Evolutionary conservation across 495 filamentous ascomycete genomes (phyloP).

Genomic region (Evernia prunastri): DNA sequence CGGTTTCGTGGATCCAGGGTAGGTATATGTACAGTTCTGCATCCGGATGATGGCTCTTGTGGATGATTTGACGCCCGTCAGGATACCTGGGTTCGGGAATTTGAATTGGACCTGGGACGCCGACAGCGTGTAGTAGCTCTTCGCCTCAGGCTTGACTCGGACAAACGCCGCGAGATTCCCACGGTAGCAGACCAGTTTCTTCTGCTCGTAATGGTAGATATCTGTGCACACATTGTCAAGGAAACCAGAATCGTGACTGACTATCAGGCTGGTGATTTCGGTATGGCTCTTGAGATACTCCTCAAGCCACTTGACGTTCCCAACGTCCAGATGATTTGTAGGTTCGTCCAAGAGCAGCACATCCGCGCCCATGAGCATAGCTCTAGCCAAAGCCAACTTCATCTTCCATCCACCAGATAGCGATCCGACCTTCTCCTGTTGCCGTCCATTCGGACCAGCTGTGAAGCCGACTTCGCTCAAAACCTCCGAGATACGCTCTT

Average conservation of each 20-base stretch:
- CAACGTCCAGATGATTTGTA: constrained; percentile 96
- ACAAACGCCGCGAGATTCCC: constrained; percentile 94
- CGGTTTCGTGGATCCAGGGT: constrained; percentile 77
- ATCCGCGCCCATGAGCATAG: constrained; percentile 94
- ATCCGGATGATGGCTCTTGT: constrained; percentile 94
- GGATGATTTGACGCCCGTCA: constrained; percentile 88
- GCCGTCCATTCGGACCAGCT: constrained; percentile 77
- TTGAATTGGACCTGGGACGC: constrained; percentile 90
- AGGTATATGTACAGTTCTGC: constrained; percentile 83
- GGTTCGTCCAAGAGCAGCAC: constrained; percentile 96
- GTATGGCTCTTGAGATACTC: constrained; percentile 92
- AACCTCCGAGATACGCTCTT: constrained; percentile 73
- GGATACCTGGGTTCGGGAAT: constrained; percentile 91
- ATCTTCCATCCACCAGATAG: constrained; percentile 99
- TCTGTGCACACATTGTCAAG: constrained; percentile 96
- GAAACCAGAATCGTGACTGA: constrained; percentile 97
- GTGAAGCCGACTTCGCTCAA: constrained; percentile 91
- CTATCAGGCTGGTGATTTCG: constrained; percentile 95
- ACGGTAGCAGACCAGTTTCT: constrained; percentile 92
- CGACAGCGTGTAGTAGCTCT: constrained; percentile 96
- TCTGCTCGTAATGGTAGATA: constrained; percentile 98
- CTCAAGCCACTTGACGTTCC: constrained; percentile 92
- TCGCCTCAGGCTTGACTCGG: constrained; percentile 86
- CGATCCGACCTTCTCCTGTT: constrained; percentile 81
- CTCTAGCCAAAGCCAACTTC: constrained; percentile 94